These are phyloP conservation scores for Pseudogymnoascus sp. DNA, from an alignment of 2,329 filamentous ascomycete genomes.

Conservation along the genomic window DNA sequence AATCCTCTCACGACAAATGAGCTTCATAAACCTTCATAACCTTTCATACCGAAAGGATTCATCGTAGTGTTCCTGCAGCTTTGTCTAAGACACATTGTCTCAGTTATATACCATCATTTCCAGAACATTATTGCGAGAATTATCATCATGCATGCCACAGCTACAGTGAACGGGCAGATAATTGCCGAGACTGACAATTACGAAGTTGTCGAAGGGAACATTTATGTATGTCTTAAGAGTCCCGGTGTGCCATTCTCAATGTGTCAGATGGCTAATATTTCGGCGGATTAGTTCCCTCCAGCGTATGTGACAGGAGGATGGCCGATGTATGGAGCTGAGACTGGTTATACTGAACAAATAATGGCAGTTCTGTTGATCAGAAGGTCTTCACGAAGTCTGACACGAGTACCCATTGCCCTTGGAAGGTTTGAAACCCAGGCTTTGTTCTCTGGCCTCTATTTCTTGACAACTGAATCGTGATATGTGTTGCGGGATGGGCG, in stretches of 20 bases:
- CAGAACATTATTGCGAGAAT: neutral
- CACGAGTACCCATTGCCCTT: conserved; percentile 35
- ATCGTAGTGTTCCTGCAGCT: neutral
- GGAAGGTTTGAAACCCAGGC: conserved; percentile 28
- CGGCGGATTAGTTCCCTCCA: conserved; percentile 28
- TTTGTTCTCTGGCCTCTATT: too few relatives aligned
- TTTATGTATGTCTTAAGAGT: conserved; percentile 32
- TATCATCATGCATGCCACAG: conserved; percentile 18
- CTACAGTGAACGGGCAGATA: conserved; percentile 36
- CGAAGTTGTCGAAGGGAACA: conserved; percentile 40
- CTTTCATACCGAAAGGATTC: neutral
- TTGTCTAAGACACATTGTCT: neutral
- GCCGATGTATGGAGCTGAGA: neutral
- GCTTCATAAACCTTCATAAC: neutral
- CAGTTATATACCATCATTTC: neutral
- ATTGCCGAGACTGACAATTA: conserved; percentile 39
- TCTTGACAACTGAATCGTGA: too few relatives aligned
- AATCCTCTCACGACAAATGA: neutral
- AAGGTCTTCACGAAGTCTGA: conserved; percentile 33
- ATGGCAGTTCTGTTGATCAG: conserved; percentile 30
- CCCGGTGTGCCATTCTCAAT: neutral
- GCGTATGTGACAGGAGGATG: conserved; percentile 21
- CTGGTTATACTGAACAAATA: conserved; percentile 10
- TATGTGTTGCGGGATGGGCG: neutral
- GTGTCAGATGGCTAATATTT: neutral